Evolutionary conservation across 192 early-diverging fungal species (phyloP), one percentile per base, ranked within the genome.

Genomic region (Phycomyces blakesleeanus): DNA sequence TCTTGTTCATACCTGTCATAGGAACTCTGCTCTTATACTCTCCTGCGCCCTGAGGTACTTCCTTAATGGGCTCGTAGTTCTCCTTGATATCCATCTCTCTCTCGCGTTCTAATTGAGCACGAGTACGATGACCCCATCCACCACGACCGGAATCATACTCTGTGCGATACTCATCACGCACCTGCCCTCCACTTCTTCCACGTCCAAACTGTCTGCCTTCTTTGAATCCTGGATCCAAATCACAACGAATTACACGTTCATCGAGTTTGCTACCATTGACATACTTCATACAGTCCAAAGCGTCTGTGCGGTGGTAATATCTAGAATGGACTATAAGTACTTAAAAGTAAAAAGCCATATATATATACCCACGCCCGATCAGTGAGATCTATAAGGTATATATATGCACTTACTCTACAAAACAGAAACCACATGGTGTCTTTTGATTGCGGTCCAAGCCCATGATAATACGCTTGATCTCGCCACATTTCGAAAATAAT

Each of bases 391-490:
- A n/a, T n/a, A n/a, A n/a, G n/a, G n/a, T n/a, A n/a, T n/a, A n/a
- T n/a, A n/a, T n/a, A n/a, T n/a, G n/a, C n/a, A 76, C 85, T 61
- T 83, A 97, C 89, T 98, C 97, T 56, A 98, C 97, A 86, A 98
- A 98, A 72, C 97, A 98, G 76, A 98, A 98, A 11, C 97, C 97
- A 65, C 97, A 98, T 5, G 95, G 97, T 10, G 95, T 98, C 72
- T 94, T 92, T 69, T 88, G 83, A 61, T 87, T 82, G n/a, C 90
- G 81, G 71, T 96, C 93, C 6, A 98, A 81, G 0, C 97, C 97
- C 97, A 98, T 98, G 68, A 98, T 98, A 63, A 98, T 95, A 57
- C 97, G 88, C 72, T 97, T 96, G 61, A 98, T 92, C 57, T 96
- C 93, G n/a, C 97, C 97, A 65, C 82, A 84, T 77, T 96, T 97